Conservation (phyloP, 2,329 filamentous ascomycete species). For the Seiridium unicorne region DNA sequence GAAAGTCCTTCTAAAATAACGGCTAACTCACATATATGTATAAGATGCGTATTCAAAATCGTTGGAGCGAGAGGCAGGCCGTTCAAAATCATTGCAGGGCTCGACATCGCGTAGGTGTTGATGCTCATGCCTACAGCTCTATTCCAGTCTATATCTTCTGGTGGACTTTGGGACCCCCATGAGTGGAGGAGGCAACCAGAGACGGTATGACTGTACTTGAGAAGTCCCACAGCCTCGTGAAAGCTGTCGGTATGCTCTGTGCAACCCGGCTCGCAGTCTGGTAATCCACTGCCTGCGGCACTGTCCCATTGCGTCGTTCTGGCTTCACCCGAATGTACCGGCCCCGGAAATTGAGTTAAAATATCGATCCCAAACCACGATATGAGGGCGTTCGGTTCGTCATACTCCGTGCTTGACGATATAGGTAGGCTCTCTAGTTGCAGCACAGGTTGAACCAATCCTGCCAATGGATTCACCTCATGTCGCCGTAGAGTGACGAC, state of each 20-base stretch:
- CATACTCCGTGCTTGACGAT: not conserved
- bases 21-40: slow-evolving; percentile 2
- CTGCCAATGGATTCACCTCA: not conserved
- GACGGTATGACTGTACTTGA: not conserved
- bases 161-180: not conserved
- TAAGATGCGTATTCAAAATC: not conserved
- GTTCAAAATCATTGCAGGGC: not conserved
- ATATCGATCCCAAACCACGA: not conserved
- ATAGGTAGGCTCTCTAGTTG: not conserved
- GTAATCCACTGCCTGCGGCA: not conserved
- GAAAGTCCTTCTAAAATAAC: not conserved
- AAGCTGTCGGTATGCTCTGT: not conserved
- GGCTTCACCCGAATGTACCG: not conserved
- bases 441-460: not conserved
- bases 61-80: not conserved
- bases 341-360: not conserved
- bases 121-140: not conserved
- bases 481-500: not conserved
- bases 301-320: not conserved
- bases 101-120: not conserved
- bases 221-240: not conserved
- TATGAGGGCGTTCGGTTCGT: not conserved
- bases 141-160: not conserved
- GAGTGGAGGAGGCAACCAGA: not conserved
- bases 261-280: slow-evolving; percentile 2